Evolutionary conservation across 345 rosid genomes (phyloP).

Genomic region (Brassica rapa): DNA sequence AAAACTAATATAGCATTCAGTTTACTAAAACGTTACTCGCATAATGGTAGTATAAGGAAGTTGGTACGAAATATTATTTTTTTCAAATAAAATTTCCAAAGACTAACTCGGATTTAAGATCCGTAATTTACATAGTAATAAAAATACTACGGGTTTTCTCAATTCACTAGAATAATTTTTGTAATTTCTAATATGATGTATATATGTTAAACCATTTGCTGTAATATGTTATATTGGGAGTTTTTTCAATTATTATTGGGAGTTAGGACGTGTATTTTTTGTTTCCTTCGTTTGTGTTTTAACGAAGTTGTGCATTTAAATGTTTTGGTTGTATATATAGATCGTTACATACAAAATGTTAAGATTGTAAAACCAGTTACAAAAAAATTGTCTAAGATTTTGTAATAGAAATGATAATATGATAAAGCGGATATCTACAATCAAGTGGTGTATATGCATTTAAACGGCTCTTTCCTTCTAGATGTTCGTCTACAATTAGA

Average conservation of each 20-base stretch:
- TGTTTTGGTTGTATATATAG: background rate
- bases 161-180: background rate
- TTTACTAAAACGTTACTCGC: no score
- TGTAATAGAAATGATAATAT: background rate
- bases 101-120: background rate
- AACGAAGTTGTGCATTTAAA: background rate
- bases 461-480: background rate
- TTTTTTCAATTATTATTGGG: no score
- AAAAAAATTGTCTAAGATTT: background rate
- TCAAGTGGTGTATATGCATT: background rate
- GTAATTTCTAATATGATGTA: background rate
- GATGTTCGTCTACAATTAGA: conserved; percentile 9
- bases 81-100: background rate
- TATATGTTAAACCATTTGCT: background rate
- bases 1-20: background rate
- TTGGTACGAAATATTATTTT: background rate
- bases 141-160: background rate
- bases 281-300: background rate
- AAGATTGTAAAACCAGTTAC: background rate
- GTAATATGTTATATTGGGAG: background rate
- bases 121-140: background rate
- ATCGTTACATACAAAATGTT: background rate
- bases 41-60: background rate
- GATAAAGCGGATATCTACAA: background rate
- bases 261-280: background rate